Evolutionary conservation across 2,329 filamentous ascomycete genomes (phyloP).

Genomic region (Aspergillus luchuensis): DNA sequence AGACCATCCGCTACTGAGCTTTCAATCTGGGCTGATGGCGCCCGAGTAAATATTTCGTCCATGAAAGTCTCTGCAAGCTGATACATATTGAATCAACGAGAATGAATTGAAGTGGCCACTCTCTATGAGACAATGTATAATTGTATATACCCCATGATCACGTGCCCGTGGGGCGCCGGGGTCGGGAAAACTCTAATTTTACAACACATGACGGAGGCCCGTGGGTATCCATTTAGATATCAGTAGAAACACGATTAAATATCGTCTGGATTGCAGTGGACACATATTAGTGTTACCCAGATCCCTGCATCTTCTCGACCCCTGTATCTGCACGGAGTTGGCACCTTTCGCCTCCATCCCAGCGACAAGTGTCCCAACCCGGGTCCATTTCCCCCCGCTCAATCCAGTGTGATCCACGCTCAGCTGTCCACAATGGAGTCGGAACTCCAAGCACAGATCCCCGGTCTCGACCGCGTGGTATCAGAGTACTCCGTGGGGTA

Average conservation of each 20-base stretch:
- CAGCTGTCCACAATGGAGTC: conserved; percentile 67
- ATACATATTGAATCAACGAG: no score
- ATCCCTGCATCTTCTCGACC: background rate
- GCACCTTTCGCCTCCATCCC: background rate
- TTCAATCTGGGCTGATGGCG: no score
- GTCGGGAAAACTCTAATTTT: background rate
- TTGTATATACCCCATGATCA: no score
- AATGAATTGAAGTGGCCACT: no score
- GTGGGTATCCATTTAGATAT: background rate
- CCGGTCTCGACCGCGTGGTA: conserved; percentile 83
- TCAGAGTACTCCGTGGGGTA: conserved; percentile 95
- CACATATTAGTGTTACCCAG: background rate
- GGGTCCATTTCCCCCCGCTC: no score
- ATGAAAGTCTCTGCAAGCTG: no score
- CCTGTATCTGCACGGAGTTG: background rate
- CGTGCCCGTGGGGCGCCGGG: background rate
- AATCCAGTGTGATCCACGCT: no score
- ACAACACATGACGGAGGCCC: background rate
- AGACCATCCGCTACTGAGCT: background rate
- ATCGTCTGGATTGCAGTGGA: background rate
- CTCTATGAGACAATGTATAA: no score
- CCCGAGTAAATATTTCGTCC: no score
- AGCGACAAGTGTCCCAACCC: background rate
- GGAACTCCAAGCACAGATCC: conserved; percentile 80
- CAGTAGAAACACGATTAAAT: background rate